Conservation (phyloP, 2,329 filamentous ascomycete species). For the Penicillium brasilianum region DNA sequence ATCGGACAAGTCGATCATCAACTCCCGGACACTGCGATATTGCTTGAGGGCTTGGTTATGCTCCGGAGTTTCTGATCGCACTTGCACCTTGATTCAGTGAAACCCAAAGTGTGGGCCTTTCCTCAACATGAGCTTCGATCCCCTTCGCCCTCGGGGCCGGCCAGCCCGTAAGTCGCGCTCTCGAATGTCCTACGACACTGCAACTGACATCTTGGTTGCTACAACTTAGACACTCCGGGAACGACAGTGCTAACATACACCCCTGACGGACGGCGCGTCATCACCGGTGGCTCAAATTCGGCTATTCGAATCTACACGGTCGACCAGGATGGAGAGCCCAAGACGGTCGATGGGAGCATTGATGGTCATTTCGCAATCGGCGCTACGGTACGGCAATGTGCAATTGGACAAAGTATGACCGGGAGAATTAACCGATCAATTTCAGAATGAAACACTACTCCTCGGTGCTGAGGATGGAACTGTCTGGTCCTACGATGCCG, state of each 20-base stretch:
- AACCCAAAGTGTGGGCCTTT: neutral
- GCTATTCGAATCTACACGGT: constrained; percentile 91
- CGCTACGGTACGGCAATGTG: constrained; percentile 60
- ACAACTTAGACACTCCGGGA: constrained; percentile 73
- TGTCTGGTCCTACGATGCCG: constrained; percentile 90
- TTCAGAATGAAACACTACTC: constrained; percentile 80
- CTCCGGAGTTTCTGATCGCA: constrained; percentile 17
- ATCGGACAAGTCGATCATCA: constrained; percentile 8
- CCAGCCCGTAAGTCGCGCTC: constrained; percentile 54
- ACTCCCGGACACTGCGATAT: constrained; percentile 15
- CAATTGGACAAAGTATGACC: neutral
- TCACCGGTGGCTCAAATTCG: constrained; percentile 93
- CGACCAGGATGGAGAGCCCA: constrained; percentile 88
- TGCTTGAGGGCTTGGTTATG: constrained; percentile 11
- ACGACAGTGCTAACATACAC: constrained; percentile 88
- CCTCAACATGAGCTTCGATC: constrained; percentile 44
- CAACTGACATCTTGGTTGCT: constrained; percentile 15
- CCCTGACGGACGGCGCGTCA: constrained; percentile 80
- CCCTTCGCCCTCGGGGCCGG: constrained; percentile 45
- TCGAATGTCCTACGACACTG: neutral
- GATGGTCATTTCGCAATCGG: constrained; percentile 84
- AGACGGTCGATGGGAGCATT: constrained; percentile 86
- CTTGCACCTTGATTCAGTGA: neutral
- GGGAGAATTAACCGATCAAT: constrained; percentile 13
- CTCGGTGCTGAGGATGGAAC: constrained; percentile 92